These are phyloP conservation scores for Chalciporus sphaerocephalus DNA, from an alignment of 768 basidiomycete species.

Conservation along the genomic window DNA sequence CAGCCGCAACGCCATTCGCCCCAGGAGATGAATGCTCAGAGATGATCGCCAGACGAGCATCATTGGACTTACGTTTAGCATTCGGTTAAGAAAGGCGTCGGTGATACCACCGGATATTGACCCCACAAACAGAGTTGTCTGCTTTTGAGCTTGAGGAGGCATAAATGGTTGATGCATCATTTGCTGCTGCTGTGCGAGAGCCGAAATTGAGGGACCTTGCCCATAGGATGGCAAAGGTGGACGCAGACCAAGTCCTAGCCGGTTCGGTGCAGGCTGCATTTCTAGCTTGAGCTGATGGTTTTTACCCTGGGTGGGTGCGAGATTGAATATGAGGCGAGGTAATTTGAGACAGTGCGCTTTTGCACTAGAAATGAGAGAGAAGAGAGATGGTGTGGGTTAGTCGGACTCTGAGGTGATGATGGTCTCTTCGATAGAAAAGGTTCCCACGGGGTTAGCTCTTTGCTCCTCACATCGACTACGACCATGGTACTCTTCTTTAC, in stretches of 20 bases:
- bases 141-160: conserved; percentile 64
- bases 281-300: conserved; percentile 4
- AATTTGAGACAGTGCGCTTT: neutral
- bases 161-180: conserved; percentile 55
- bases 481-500: conserved; percentile 63
- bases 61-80: conserved; percentile 61
- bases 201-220: conserved; percentile 88
- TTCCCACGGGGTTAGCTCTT: neutral
- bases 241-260: conserved; percentile 85
- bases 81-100: conserved; percentile 71
- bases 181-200: conserved; percentile 84
- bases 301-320: no score
- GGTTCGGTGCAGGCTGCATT: conserved; percentile 69
- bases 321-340: neutral
- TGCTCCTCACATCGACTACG: conserved; percentile 2
- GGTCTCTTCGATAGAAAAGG: neutral
- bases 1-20: neutral
- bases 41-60: neutral
- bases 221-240: conserved; percentile 83
- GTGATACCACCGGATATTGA: conserved; percentile 92
- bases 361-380: no score
- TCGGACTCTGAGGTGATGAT: neutral
- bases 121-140: conserved; percentile 82
- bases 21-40: neutral
- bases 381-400: neutral